Evolutionary conservation across 2,329 filamentous ascomycete species (phyloP).

Genomic region (Clarireedia homoeocarpa): DNA sequence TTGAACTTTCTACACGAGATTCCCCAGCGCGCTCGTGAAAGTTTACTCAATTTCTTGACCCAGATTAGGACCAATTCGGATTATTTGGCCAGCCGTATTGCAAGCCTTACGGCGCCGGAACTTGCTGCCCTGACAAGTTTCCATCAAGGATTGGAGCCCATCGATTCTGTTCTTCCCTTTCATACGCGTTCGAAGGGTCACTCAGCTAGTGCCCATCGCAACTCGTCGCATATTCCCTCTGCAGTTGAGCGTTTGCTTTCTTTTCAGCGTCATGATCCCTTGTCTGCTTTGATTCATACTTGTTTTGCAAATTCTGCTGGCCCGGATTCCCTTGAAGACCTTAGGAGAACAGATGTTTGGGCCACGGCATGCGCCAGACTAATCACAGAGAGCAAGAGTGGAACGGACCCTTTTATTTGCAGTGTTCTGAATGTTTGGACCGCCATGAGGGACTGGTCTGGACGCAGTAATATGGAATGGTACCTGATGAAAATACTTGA

Average conservation of each 20-base stretch:
- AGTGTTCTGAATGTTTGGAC: constrained; percentile 85
- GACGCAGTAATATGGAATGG: constrained; percentile 81
- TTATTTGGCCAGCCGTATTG: constrained; percentile 77
- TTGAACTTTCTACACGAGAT: constrained; percentile 62
- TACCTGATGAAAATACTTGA: constrained; percentile 93
- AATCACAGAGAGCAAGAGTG: constrained; percentile 68
- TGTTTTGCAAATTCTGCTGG: constrained; percentile 82
- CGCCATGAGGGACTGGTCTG: constrained; percentile 80
- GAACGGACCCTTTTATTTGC: constrained; percentile 72
- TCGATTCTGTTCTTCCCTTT: constrained; percentile 75
- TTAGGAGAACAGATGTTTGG: constrained; percentile 76
- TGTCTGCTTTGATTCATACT: constrained; percentile 79
- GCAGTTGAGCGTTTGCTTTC: constrained; percentile 78
- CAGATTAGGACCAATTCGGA: constrained; percentile 79
- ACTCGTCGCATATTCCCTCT: constrained; percentile 41
- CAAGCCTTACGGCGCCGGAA: constrained; percentile 66
- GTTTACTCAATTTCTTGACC: constrained; percentile 71
- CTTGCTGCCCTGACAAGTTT: constrained; percentile 70
- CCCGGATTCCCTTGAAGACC: constrained; percentile 73
- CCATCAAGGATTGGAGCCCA: constrained; percentile 69
- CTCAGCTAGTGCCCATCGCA: constrained; percentile 40
- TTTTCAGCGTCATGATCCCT: constrained; percentile 80
- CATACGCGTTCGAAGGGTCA: constrained; percentile 42
- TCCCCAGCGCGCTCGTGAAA: constrained; percentile 64
- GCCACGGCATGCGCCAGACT: constrained; percentile 78